Evolutionary conservation across 2,329 filamentous ascomycete genomes (phyloP).

Genomic region (Metarhizium anisopliae): DNA sequence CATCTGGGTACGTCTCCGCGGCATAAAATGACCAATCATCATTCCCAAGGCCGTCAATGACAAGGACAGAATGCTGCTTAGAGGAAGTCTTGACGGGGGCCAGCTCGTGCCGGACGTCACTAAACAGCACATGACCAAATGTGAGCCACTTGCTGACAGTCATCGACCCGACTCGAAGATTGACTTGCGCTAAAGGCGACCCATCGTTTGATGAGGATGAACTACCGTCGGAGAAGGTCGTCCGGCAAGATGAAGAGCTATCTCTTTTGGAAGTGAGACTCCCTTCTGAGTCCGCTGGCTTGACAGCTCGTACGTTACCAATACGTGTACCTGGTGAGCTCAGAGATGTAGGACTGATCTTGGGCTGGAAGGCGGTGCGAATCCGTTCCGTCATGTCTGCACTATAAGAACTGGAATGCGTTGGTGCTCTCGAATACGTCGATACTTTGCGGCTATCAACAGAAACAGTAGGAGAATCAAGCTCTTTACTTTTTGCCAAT

Average conservation of each 20-base stretch:
- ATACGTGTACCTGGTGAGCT: neutral
- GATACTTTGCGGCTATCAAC: conserved; percentile 21
- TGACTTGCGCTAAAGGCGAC: conserved; percentile 60
- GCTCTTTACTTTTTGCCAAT: conserved; percentile 23
- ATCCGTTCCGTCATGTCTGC: conserved; percentile 45
- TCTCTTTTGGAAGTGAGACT: conserved; percentile 17
- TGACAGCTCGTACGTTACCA: neutral
- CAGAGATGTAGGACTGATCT: conserved; percentile 28
- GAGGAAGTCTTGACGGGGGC: conserved; percentile 27
- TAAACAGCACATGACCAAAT: conserved; percentile 76
- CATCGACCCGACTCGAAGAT: conserved; percentile 70
- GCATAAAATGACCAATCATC: conserved; percentile 78
- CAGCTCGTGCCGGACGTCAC: conserved; percentile 66
- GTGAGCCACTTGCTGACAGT: conserved; percentile 84
- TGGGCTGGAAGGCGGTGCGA: conserved; percentile 37
- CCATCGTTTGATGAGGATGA: conserved; percentile 45
- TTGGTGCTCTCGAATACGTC: conserved; percentile 24
- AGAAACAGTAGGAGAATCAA: conserved; percentile 40
- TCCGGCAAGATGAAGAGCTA: conserved; percentile 22
- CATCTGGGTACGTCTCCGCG: conserved; percentile 66
- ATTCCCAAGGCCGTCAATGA: conserved; percentile 79
- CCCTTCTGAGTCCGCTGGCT: neutral
- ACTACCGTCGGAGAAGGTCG: conserved; percentile 33
- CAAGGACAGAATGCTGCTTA: conserved; percentile 55
- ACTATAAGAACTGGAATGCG: conserved; percentile 43